A percentile compares a stretch with the other conserved stretches of the same genome.
These are phyloP conservation scores for Penicillium goetzii DNA, from an alignment of 495 filamentous ascomycete genomes.

Conservation along the genomic window DNA sequence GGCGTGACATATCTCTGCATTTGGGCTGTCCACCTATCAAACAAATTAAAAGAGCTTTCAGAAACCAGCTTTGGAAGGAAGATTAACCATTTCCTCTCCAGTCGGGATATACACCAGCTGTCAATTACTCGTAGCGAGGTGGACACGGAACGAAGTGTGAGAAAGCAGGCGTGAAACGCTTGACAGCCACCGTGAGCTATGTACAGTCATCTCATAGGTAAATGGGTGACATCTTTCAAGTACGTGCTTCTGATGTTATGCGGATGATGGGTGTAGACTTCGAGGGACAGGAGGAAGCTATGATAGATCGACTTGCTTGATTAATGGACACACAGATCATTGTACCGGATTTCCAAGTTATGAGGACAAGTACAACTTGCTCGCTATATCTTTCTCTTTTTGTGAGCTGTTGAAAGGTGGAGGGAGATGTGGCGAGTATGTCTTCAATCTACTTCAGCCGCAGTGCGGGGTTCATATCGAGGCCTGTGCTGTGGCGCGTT, in stretches of 20 bases:
- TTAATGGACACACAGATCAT: background rate
- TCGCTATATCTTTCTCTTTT: background rate
- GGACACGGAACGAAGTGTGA: no score
- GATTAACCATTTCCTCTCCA: background rate
- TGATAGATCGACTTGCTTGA: no score
- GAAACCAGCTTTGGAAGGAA: background rate
- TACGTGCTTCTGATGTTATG: no score
- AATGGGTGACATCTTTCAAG: no score
- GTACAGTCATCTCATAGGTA: no score
- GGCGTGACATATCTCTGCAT: slow-evolving; percentile 13
- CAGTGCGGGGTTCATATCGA: background rate
- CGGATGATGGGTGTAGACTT: background rate
- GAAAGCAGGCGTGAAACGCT: no score
- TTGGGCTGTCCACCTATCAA: slow-evolving; percentile 2
- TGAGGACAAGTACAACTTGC: background rate
- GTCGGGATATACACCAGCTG: no score
- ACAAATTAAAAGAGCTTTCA: slow-evolving; percentile 5
- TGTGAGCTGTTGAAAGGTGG: background rate
- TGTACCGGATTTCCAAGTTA: background rate
- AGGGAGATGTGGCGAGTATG: background rate
- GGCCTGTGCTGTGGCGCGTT: background rate
- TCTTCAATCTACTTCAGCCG: background rate
- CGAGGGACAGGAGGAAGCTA: no score
- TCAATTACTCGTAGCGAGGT: no score
- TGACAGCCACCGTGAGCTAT: no score